Evolutionary conservation across 768 basidiomycete species (phyloP), one percentile per base, ranked within the genome.

Genomic region (Xanthoconium purpureum): DNA sequence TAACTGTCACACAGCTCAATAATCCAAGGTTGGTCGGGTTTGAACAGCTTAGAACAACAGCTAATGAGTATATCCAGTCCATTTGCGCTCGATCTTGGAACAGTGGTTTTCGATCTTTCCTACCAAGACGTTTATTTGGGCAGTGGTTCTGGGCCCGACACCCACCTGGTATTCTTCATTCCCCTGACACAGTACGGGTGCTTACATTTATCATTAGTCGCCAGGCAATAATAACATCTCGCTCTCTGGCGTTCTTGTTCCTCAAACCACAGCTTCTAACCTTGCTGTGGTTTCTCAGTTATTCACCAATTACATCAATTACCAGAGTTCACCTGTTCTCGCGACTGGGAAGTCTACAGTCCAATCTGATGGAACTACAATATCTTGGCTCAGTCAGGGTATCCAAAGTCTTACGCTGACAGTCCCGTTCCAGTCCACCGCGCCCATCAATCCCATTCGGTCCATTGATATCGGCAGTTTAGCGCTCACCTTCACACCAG

Each of bases 281-380:
- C 77, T 89, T 39, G 73, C 69, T 5, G 62, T 65, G n/a, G 73
- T 88, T 46, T 85, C 85, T 8, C 66, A 80, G 51, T 73, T 90
- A 40, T 90, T 90, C 69, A 87, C 85, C 15, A 80, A 82, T 46
- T 89, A 88, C 65, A 73, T 91, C 59, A 89, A 91, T 62, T 78
- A 84, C 24, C 80, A 82, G 24, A 68, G 62, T 17, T 82, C 85
- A 5, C 77, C 73, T 5, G 84, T 89, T 37, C 65, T 83, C 54
- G 88, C 87, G 2, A 75, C 72, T 13, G 88, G 88, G 15, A 66
- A 73, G 48, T 84, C 84, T 20, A 84, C 86, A 11, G 66, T 79
- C 5, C 85, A 85, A 58, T 47, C 71, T 4, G 84, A 87, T 66
- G 81, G 82, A 29, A 70, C 79, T 13, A 63, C 70, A 6, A 80